phyloP scores from a whole-genome alignment of 805 yeast genomes.

The Clavispora phyllophila region DNA sequence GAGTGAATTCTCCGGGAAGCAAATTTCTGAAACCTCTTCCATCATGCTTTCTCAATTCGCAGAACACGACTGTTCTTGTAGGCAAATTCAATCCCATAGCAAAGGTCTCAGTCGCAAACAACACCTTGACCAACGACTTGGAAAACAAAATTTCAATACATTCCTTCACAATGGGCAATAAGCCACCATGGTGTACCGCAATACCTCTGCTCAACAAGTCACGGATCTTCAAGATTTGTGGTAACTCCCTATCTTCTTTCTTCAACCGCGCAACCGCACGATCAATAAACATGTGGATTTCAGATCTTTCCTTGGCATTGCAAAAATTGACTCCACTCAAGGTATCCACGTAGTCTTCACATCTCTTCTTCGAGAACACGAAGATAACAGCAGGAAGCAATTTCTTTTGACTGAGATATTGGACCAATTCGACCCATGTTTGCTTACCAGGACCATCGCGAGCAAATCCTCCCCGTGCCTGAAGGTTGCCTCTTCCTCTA shows the following conservation, averaged over 20 bases:
- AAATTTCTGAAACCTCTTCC: constrained; percentile 78
- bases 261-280: constrained; percentile 81
- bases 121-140: constrained; percentile 75
- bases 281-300: constrained; percentile 89
- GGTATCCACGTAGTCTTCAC: constrained; percentile 89
- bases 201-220: constrained; percentile 86
- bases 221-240: constrained; percentile 80
- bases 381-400: constrained; percentile 90
- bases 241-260: constrained; percentile 87
- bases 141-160: constrained; percentile 90
- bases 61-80: constrained; percentile 91
- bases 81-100: constrained; percentile 98
- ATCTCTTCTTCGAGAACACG: constrained; percentile 88
- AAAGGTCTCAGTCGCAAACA: constrained; percentile 97
- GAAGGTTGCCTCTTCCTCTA: constrained; percentile 36
- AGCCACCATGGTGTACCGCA: constrained; percentile 94
- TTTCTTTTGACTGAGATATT: constrained; percentile 58
- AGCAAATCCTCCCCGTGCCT: constrained; percentile 19
- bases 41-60: constrained; percentile 83
- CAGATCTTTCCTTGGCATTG: constrained; percentile 79
- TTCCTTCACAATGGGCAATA: constrained; percentile 89
- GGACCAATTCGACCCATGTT: constrained; percentile 72
- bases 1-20: constrained; percentile 95
- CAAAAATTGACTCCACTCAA: constrained; percentile 73
- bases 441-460: constrained; percentile 72